A percentile compares a stretch with the other conserved stretches of the same genome.
phyloP scores from a whole-genome alignment of 2,329 filamentous ascomycete genomes.

The Calonectria fujianensis region DNA sequence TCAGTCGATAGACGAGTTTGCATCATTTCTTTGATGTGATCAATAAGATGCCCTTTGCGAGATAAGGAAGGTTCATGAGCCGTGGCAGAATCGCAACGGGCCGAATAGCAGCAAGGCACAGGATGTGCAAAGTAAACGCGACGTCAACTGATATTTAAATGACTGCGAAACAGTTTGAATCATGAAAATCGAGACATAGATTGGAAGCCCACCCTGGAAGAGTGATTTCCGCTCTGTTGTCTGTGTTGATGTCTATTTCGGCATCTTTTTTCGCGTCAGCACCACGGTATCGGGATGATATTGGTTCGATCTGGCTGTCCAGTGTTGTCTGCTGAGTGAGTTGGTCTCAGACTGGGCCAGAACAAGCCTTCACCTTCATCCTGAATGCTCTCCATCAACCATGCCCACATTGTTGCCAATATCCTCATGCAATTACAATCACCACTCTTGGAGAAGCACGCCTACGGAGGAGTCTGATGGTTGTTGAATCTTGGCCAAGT shows the following conservation, averaged over 20 bases:
- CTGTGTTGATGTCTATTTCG: neutral
- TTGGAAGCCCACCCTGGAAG: neutral
- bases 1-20: neutral
- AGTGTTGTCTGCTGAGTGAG: too few relatives aligned
- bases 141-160: neutral
- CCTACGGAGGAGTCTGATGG: too few relatives aligned
- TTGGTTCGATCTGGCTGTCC: too few relatives aligned
- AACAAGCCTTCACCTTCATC: too few relatives aligned
- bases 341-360: too few relatives aligned
- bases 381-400: too few relatives aligned
- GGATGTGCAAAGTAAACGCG: neutral
- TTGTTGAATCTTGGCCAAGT: too few relatives aligned
- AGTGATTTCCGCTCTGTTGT: neutral
- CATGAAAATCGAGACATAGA: neutral
- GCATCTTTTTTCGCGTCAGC: neutral
- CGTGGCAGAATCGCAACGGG: too few relatives aligned
- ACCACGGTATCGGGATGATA: neutral
- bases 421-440: too few relatives aligned
- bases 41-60: neutral
- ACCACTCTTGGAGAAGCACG: too few relatives aligned
- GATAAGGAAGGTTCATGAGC: too few relatives aligned
- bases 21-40: conserved; percentile 1
- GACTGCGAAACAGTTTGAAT: neutral
- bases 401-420: too few relatives aligned
- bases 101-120: neutral